These are phyloP conservation scores for Thielaviopsis musarum DNA, from an alignment of 2,329 filamentous ascomycete species.

Conservation along the genomic window DNA sequence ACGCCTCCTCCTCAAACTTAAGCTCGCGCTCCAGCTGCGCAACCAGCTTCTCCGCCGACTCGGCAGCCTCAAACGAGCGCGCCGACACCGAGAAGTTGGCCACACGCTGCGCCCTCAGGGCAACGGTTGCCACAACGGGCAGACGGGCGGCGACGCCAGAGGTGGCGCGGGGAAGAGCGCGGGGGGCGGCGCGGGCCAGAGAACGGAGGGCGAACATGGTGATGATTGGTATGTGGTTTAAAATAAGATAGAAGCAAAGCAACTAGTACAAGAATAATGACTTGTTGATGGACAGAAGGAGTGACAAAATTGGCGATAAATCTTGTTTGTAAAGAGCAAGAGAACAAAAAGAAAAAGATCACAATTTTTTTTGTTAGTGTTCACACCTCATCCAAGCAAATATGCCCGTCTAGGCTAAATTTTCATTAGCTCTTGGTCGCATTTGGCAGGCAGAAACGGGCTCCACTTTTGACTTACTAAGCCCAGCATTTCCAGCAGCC, in stretches of 20 bases:
- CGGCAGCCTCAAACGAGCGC: constrained; percentile 50
- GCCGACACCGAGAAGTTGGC: constrained; percentile 23
- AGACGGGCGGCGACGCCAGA: constrained; percentile 4
- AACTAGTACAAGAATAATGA: constrained; percentile 2
- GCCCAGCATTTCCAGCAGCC: neutral
- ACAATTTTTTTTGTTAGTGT: neutral
- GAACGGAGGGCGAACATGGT: constrained; percentile 56
- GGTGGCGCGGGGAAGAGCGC: constrained; percentile 26
- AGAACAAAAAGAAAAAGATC: neutral
- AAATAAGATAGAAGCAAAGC: constrained; percentile 10
- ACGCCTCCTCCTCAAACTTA: constrained; percentile 67
- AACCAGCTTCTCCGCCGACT: constrained; percentile 33
- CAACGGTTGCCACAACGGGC: constrained; percentile 13
- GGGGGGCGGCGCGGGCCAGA: constrained; percentile 49
- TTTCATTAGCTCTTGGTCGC: neutral
- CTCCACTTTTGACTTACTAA: neutral
- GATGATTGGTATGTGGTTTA: constrained; percentile 12
- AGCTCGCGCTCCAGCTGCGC: constrained; percentile 71
- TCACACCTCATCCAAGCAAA: neutral
- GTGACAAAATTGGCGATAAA: neutral
- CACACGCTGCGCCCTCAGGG: constrained; percentile 25
- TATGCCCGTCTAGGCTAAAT: neutral
- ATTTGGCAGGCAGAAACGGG: neutral
- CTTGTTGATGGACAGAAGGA: neutral
- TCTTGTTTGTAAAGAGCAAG: neutral